Evolutionary conservation across 2,329 filamentous ascomycete genomes (phyloP).

Genomic region (Sporothrix euskadiensis): DNA sequence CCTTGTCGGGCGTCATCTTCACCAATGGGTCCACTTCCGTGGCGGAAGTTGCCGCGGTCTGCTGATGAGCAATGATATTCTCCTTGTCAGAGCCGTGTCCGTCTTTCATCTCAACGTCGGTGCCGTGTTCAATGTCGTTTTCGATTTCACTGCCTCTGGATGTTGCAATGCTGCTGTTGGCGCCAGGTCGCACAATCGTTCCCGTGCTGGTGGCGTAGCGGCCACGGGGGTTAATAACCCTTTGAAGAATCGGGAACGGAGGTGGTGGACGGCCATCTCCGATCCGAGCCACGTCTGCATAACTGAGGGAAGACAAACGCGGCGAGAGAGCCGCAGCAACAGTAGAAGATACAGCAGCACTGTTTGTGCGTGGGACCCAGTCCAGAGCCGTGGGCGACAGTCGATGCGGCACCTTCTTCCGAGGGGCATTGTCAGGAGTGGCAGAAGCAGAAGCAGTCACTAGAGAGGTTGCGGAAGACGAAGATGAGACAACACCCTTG

Average conservation of each 20-base stretch:
- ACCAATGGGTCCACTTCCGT: background rate
- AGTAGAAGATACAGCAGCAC: background rate
- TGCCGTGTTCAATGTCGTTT: background rate
- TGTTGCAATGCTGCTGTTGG: background rate
- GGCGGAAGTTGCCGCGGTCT: background rate
- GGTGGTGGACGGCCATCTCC: conserved; percentile 3
- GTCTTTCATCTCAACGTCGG: background rate
- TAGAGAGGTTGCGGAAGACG: background rate
- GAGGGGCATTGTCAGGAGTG: no score
- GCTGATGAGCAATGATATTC: background rate
- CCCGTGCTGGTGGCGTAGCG: background rate
- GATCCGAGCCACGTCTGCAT: conserved; percentile 26
- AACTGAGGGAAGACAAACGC: conserved; percentile 14
- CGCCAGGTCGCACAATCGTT: background rate
- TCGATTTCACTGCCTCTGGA: background rate
- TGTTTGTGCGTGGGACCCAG: background rate
- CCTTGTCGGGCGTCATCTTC: background rate
- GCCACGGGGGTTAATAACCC: background rate
- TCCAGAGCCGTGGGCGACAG: conserved; percentile 15
- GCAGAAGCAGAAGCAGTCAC: background rate
- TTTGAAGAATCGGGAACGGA: background rate
- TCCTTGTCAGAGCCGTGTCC: background rate
- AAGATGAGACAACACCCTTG: background rate
- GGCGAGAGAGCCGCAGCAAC: background rate
- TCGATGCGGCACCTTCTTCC: background rate